A percentile compares a stretch with the other conserved stretches of the same genome.
Evolutionary conservation across 129 eudicot genomes (phyloP).

Genomic region (Kitagawia praeruptora): DNA sequence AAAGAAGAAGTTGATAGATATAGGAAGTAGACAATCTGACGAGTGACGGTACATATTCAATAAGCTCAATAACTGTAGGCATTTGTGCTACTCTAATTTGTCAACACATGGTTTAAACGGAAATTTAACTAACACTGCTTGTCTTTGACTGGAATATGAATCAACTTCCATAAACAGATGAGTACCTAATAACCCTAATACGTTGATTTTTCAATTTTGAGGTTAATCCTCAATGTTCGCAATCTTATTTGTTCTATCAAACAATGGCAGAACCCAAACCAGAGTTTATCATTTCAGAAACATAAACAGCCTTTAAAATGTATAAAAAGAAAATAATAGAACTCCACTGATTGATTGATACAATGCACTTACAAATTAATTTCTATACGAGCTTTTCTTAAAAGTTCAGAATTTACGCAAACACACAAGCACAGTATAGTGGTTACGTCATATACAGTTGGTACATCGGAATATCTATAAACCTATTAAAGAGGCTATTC

Average conservation of each 20-base stretch:
- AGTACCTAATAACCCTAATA: not conserved
- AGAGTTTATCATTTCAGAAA: not conserved
- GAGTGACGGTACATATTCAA: not conserved
- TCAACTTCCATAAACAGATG: not conserved
- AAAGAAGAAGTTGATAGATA: not conserved
- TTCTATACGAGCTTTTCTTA: not conserved
- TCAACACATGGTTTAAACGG: not conserved
- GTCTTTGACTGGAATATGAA: not conserved
- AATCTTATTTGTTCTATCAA: not conserved
- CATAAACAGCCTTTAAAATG: not conserved
- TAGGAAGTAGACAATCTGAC: not conserved
- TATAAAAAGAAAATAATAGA: not conserved
- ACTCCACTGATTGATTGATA: not conserved
- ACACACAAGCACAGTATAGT: not conserved
- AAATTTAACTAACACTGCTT: not conserved
- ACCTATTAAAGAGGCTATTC: not conserved
- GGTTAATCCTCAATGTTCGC: not conserved
- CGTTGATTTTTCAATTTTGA: not conserved
- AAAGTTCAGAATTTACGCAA: not conserved
- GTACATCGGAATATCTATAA: not conserved
- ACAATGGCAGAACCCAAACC: not conserved
- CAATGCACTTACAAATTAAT: too few relatives aligned
- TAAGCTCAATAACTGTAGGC: not conserved
- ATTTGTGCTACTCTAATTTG: conserved; percentile 1
- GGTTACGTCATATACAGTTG: not conserved